Evolutionary conservation across 345 rosid species (phyloP).

Genomic region (Psidium guajava): DNA sequence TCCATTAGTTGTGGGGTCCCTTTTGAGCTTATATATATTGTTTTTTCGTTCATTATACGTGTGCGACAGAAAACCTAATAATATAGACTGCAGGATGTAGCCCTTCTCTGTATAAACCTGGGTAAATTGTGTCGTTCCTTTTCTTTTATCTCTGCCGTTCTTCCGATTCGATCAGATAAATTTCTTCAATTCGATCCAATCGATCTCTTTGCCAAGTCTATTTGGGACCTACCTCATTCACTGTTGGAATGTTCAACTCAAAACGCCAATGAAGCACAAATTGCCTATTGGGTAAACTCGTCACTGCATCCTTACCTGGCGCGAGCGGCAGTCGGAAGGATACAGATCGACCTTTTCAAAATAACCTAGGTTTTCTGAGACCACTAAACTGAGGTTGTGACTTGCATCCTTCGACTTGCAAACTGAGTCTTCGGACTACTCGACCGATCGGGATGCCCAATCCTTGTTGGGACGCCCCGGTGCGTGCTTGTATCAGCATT

Average conservation of each 20-base stretch:
- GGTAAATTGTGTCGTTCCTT: too few species aligned
- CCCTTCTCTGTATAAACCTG: too few species aligned
- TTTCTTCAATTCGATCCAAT: too few species aligned
- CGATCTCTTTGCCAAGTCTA: too few species aligned
- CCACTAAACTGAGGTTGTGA: background rate
- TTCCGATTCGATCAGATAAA: too few species aligned
- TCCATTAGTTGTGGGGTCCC: too few species aligned
- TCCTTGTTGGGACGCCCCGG: background rate
- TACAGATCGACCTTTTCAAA: background rate
- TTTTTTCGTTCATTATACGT: too few species aligned
- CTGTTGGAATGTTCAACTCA: background rate
- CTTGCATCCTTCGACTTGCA: background rate
- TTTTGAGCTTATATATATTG: too few species aligned
- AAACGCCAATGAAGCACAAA: background rate
- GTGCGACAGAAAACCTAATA: too few species aligned
- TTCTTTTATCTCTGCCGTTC: too few species aligned
- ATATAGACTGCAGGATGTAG: too few species aligned
- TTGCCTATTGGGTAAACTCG: rapidly evolving
- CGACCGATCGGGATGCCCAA: background rate
- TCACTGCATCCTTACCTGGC: rapidly evolving
- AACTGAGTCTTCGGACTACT: background rate
- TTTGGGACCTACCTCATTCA: background rate
- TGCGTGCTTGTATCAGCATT: background rate
- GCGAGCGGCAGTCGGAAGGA: too few species aligned
- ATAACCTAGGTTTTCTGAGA: background rate